Conservation (phyloP, 2,329 filamentous ascomycete genomes). For the Beauveria medogensis region DNA sequence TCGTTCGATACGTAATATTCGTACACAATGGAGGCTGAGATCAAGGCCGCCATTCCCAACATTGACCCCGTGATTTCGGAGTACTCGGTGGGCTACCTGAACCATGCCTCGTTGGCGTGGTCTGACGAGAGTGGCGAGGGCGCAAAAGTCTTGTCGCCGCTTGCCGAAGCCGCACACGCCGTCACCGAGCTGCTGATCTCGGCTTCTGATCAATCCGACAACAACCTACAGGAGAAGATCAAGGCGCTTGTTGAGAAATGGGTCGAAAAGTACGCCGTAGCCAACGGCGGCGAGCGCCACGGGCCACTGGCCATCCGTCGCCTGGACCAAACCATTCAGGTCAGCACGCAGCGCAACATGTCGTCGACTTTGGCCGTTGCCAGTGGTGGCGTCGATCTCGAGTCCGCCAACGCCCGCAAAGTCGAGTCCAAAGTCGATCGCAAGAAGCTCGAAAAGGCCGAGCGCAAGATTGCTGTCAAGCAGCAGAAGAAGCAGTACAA, state of each 20-base stretch:
- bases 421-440: slow-evolving; percentile 95
- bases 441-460: slow-evolving; percentile 98
- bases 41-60: slow-evolving; percentile 73
- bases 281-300: slow-evolving; percentile 63
- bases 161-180: slow-evolving; percentile 74
- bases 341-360: slow-evolving; percentile 88
- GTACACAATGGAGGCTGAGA: slow-evolving; percentile 71
- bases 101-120: slow-evolving; percentile 82
- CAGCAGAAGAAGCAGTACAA: slow-evolving; percentile 98
- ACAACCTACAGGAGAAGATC: slow-evolving; percentile 67
- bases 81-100: slow-evolving; percentile 90
- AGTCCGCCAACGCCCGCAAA: slow-evolving; percentile 86
- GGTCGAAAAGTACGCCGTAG: slow-evolving; percentile 70
- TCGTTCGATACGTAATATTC: not conserved
- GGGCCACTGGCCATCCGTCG: slow-evolving; percentile 71
- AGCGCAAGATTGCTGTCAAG: slow-evolving; percentile 94
- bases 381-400: slow-evolving; percentile 77
- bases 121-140: slow-evolving; percentile 60
- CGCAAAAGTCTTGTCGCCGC: slow-evolving; percentile 52
- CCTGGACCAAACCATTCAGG: slow-evolving; percentile 90
- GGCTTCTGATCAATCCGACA: slow-evolving; percentile 72
- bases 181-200: slow-evolving; percentile 87
- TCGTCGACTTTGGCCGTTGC: slow-evolving; percentile 89
- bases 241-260: slow-evolving; percentile 82
- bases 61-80: slow-evolving; percentile 85